phyloP scores from a whole-genome alignment of 192 early-diverging fungal genomes.

The Diversispora epigaea region DNA sequence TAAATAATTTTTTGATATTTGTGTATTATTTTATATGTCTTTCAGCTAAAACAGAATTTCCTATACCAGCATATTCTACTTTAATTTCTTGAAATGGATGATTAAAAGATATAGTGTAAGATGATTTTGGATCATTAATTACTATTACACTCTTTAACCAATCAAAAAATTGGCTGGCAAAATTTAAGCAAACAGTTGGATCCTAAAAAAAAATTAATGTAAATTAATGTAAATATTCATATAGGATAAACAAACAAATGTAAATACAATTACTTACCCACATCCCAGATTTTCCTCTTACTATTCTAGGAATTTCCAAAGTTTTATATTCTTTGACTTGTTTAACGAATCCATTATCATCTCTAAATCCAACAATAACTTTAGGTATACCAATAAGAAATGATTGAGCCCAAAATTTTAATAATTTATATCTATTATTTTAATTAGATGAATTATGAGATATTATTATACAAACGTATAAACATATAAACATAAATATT shows the following conservation, averaged over 20 bases:
- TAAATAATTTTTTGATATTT: too few relatives aligned
- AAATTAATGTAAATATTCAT: background rate
- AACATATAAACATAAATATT: background rate
- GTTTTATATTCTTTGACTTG: slow-evolving; percentile 69
- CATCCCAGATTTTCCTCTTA: slow-evolving; percentile 60
- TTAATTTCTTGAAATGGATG: slow-evolving; percentile 47
- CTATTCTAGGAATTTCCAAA: slow-evolving; percentile 76
- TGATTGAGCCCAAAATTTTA: slow-evolving; percentile 93
- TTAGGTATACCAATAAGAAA: slow-evolving; percentile 84
- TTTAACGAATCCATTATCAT: slow-evolving; percentile 64
- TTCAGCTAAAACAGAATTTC: slow-evolving; percentile 45
- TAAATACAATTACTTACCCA: slow-evolving; percentile 58
- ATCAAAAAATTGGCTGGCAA: slow-evolving; percentile 65
- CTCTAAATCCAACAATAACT: slow-evolving; percentile 84
- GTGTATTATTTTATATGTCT: slow-evolving; percentile 33
- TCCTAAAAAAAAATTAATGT: too few relatives aligned
- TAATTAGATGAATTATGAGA: background rate
- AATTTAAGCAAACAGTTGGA: slow-evolving; percentile 81
- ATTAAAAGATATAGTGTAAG: slow-evolving; percentile 47
- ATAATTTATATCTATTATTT: slow-evolving; percentile 67
- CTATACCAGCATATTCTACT: slow-evolving; percentile 33
- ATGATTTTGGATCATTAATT: slow-evolving; percentile 46
- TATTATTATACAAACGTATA: background rate
- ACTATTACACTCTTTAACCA: slow-evolving; percentile 44
- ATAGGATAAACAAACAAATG: background rate